These are phyloP conservation scores for Hypoxylon subgilvum DNA, from an alignment of 495 filamentous ascomycete species.

Conservation along the genomic window DNA sequence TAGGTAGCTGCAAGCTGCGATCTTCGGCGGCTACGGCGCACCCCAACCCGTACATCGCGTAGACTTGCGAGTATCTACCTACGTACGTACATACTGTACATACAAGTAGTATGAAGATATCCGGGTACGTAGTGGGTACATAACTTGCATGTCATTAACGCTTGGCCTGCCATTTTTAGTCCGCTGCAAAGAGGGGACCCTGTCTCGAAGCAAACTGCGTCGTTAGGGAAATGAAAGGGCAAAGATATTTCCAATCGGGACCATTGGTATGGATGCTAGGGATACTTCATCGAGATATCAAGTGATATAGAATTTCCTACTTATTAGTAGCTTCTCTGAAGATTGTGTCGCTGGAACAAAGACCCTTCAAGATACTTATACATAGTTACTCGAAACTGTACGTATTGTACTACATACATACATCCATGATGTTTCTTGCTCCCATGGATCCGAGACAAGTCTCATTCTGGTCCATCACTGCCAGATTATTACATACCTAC, in stretches of 20 bases:
- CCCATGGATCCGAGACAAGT: conserved; percentile 7
- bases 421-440: not conserved
- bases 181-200: conserved; percentile 21
- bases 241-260: not conserved
- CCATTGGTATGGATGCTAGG: no score
- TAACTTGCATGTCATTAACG: conserved; percentile 22
- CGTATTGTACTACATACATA: no score
- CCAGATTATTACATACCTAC: no score
- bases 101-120: not conserved
- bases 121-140: conserved; percentile 22
- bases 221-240: not conserved
- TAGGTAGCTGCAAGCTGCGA: conserved; percentile 26
- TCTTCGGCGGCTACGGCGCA: conserved; percentile 39
- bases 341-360: no score
- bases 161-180: conserved; percentile 35
- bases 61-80: no score
- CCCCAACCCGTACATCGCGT: conserved; percentile 26
- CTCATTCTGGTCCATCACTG: conserved; percentile 9
- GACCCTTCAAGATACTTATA: no score
- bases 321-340: no score
- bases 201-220: conserved; percentile 31
- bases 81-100: not conserved
- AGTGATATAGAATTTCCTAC: no score
- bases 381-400: no score
- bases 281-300: no score